Base-by-base conservation (phyloP, 768 basidiomycete species). In the Mycena belliarum region DNA sequence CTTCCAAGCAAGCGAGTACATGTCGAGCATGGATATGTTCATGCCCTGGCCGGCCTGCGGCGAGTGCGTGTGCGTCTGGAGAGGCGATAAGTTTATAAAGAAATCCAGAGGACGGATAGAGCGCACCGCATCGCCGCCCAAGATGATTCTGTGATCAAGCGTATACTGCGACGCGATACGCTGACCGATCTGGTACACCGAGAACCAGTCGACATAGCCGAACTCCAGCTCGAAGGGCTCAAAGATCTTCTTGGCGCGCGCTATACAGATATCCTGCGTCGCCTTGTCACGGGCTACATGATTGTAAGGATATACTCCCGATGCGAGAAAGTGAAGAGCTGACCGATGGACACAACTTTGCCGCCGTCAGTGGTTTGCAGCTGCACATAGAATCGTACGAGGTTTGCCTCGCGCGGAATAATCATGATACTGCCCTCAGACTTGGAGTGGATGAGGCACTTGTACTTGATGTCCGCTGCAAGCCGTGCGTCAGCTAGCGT, bases 301-400 rank as follows among this genome's bases (percentile, higher is more conserved):
- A 38, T 28, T 7, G 9, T 54, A 12, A 42, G 40, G 6, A 10
- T 16, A 14, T 10, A 38, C 18, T 20, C 24, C 21, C 9, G 20
- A 24, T 16, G 21, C 28, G 21, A 37, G 21, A 45, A 16, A 38
- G 21, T 21, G 21, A 2, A 25, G 12, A 6, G 3, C 43, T 25
- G n/a, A 54, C 52, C 53, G 20, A 63, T 60, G 12, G 62, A 63
- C 20, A 60, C 55, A 15, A 63, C 50, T 24, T 63, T 53, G 5
- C 52, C 62, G 43, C 43, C 55, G 11, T 63, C 55, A 10, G 46
- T 53, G 5, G 35, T 59, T 28, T 64, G 59, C 52, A 84, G 68
- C 61, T 84, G 82, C 44, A 80, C 73, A 63, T 84, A 84, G 4
- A 84, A 65, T 32, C 83, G 77, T 28, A 83, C 75, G 35, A 74